A percentile compares a stretch with the other conserved stretches of the same genome.
phyloP scores from a whole-genome alignment of 2,329 filamentous ascomycete species.

The Fusarium setosum region DNA sequence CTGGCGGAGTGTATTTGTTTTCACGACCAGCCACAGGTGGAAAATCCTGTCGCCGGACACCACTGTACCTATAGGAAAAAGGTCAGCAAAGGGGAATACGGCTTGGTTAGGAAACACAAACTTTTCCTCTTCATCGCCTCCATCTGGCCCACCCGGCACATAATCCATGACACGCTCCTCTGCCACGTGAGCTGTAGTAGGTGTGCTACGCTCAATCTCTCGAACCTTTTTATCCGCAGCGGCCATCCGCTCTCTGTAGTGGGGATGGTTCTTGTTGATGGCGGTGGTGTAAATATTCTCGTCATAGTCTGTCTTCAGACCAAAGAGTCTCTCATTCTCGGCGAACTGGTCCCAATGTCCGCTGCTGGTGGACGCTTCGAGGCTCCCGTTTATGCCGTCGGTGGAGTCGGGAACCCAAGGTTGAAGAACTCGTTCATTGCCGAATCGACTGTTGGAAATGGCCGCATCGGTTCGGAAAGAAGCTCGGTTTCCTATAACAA shows the following conservation, averaged over 20 bases:
- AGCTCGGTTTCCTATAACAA: constrained; percentile 68
- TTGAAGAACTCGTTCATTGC: constrained; percentile 81
- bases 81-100: constrained; percentile 29
- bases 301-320: constrained; percentile 89
- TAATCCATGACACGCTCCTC: constrained; percentile 86
- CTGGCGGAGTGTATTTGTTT: constrained; percentile 91
- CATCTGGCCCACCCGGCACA: constrained; percentile 68
- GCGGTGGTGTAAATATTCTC: constrained; percentile 94
- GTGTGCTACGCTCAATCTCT: constrained; percentile 84
- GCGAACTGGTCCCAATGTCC: constrained; percentile 93
- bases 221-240: constrained; percentile 85
- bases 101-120: constrained; percentile 53
- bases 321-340: constrained; percentile 87
- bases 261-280: constrained; percentile 86
- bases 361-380: constrained; percentile 69
- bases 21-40: constrained; percentile 69
- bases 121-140: constrained; percentile 91
- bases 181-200: constrained; percentile 84
- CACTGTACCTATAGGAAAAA: constrained; percentile 76
- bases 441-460: constrained; percentile 80
- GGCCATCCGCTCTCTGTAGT: constrained; percentile 82
- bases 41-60: constrained; percentile 83
- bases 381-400: constrained; percentile 74
- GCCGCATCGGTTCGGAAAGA: constrained; percentile 89
- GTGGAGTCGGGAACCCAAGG: constrained; percentile 79